Percentiles rank a stretch among this genome's conserved stretches.
Conservation (phyloP, 2,329 filamentous ascomycete species). For the Magnaporthales sp. region DNA sequence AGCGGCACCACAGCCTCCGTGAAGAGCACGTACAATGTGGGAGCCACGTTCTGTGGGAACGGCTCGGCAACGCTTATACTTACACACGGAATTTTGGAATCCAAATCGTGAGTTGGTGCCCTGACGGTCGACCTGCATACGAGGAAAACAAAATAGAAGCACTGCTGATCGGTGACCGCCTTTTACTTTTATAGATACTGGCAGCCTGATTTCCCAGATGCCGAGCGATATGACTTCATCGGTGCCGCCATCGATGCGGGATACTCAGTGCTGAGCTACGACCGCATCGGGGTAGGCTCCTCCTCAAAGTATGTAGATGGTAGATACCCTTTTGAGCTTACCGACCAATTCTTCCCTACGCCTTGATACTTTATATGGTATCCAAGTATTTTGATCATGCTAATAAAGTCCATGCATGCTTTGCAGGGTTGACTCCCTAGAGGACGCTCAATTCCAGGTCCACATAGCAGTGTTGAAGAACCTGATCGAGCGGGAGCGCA, state of each 20-base stretch:
- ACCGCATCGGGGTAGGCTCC: not conserved
- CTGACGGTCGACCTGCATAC: not conserved
- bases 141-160: not conserved
- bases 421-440: not conserved
- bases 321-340: not conserved
- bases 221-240: not conserved
- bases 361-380: not conserved
- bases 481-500: not conserved
- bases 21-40: not conserved
- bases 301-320: not conserved
- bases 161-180: not conserved
- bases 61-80: not conserved
- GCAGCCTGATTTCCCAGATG: not conserved
- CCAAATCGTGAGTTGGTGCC: not conserved
- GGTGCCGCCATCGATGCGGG: not conserved
- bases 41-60: not conserved
- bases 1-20: not conserved
- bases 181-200: not conserved
- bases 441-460: not conserved
- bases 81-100: not conserved
- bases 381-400: not conserved
- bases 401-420: not conserved
- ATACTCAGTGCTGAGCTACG: not conserved
- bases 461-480: not conserved
- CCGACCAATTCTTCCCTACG: not conserved